Evolutionary conservation across 306 rosid species (phyloP), one percentile per base, ranked within the genome.

Genomic region (Coriaria nepalensis): DNA sequence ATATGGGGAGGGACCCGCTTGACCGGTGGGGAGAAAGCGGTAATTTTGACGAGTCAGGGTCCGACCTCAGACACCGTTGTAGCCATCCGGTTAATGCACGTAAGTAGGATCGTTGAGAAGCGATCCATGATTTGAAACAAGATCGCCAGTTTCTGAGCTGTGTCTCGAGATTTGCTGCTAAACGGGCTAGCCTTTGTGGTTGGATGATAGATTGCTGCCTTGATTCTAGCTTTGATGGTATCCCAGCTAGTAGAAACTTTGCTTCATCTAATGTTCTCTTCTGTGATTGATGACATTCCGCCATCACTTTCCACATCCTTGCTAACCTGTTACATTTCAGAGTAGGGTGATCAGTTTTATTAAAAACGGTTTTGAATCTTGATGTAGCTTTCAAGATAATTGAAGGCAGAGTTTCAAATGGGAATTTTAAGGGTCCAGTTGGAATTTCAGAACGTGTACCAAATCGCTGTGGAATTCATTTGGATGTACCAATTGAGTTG

Each of bases 221-320:
- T 33, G 59, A 69, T 10, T 77, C 71, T 33, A 63, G 57, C 53
- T 78, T 86, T 13, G 92, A 78, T 33, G 78, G 74, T 14, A 73
- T 68, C 50, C 84, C 69, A 4, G 80, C 87, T 32, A 90, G 81
- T 70, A 92, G 65, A 46, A 73, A 68, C 67, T 77, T 90, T 35
- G 92, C 93, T 68, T 79, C 95, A 10, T 81, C 93, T 44, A 82
- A 66, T 35, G 80, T 78, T 56, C 60, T 73, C 71, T 73, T 82
- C 64, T 90, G 98, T 49, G 71, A 63, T 37, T 69, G 77, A 64
- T 90, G 95, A 45, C 95, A 75, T 74, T 71, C 83, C 49, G 85
- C 92, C 95, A 85, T 90, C 66, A 77, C 92, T 67, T 77, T 90
- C 98, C 98, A 90, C 95, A 90, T 81, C 76, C 78, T 75, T 48